A percentile compares a stretch with the other conserved stretches of the same genome.
These are phyloP conservation scores for Pistacia atlantica DNA, from an alignment of 345 rosid genomes.

Conservation along the genomic window DNA sequence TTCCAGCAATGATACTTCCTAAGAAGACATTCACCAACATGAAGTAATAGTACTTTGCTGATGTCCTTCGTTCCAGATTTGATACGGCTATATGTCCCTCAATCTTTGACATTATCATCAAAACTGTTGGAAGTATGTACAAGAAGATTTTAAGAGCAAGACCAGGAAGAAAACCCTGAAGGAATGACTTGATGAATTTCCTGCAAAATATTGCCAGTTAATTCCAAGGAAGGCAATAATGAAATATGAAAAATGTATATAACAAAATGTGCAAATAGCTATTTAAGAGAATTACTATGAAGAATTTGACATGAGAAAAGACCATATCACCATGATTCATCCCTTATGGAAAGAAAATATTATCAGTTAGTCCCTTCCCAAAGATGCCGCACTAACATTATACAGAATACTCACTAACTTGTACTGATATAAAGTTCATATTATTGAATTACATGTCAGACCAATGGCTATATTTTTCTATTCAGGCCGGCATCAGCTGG, in stretches of 20 bases:
- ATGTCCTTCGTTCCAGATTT: constrained; percentile 75
- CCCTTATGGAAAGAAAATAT: neutral
- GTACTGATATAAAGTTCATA: neutral
- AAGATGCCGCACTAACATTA: no score
- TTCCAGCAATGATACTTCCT: constrained; percentile 93
- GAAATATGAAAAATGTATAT: neutral
- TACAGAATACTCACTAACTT: neutral
- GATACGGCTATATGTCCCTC: constrained; percentile 89
- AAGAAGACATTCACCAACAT: constrained; percentile 97
- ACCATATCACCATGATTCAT: neutral
- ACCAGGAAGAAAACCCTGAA: constrained; percentile 97
- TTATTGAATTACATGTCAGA: neutral
- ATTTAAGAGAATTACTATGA: neutral
- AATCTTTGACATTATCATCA: constrained; percentile 92
- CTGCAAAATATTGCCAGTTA: constrained; percentile 40
- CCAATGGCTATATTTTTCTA: neutral
- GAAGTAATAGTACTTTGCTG: constrained; percentile 90
- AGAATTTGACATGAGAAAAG: neutral
- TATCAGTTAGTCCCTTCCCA: neutral
- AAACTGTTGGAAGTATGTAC: constrained; percentile 66
- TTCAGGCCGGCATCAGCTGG: neutral
- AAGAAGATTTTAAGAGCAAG: constrained; percentile 88
- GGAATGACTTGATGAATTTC: constrained; percentile 88
- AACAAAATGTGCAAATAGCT: neutral
- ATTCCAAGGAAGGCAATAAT: neutral